phyloP scores from a whole-genome alignment of 176 grass and related monocot genomes.

The Aegilops tauschii region DNA sequence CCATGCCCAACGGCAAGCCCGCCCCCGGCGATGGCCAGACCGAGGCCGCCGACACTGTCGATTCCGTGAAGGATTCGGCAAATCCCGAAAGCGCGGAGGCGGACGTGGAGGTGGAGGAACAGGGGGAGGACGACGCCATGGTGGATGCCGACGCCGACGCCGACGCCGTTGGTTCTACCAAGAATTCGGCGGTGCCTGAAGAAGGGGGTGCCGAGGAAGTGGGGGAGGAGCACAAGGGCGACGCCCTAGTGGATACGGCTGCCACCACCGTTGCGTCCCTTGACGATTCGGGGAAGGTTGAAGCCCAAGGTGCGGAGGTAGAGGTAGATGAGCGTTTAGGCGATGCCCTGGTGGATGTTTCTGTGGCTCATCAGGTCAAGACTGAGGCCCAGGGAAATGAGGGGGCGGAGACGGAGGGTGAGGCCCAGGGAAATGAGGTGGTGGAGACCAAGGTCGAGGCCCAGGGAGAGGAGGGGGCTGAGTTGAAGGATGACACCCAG shows the following conservation, averaged over 20 bases:
- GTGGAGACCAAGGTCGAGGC: neutral
- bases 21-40: neutral
- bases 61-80: neutral
- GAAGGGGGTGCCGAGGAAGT: conserved; percentile 25
- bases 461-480: neutral
- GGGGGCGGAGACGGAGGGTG: neutral
- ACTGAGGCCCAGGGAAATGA: neutral
- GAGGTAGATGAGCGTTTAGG: neutral
- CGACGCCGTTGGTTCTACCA: neutral
- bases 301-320: conserved; percentile 15
- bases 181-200: neutral
- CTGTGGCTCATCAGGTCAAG: conserved; percentile 15
- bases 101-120: neutral
- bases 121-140: neutral
- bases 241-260: neutral
- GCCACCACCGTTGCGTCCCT: neutral
- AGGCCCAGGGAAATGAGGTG: neutral
- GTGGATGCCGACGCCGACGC: neutral
- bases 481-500: neutral
- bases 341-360: conserved; percentile 12
- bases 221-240: neutral
- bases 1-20: conserved; percentile 5
- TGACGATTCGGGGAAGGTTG: neutral
- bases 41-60: neutral
- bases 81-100: conserved; percentile 23